Percentiles rank a stretch among this genome's conserved stretches.
Conservation (phyloP, 2,329 filamentous ascomycete genomes). For the Periconia macrospinosa region DNA sequence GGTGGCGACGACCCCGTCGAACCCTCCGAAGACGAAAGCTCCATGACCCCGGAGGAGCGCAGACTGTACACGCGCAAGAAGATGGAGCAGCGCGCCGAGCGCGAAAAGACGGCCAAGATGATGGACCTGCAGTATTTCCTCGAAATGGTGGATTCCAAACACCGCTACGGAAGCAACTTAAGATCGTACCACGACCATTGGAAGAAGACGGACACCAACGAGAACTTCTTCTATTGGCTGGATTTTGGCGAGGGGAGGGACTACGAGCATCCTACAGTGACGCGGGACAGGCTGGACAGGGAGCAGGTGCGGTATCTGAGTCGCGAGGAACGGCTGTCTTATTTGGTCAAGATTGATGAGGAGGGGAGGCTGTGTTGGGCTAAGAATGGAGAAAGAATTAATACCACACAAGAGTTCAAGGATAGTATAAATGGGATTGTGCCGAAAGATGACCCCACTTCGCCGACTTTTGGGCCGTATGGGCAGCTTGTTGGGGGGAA, state of each 20-base stretch:
- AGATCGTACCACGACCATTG: slow-evolving; percentile 81
- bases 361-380: slow-evolving; percentile 83
- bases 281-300: slow-evolving; percentile 72
- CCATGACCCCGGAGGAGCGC: slow-evolving; percentile 36
- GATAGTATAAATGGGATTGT: slow-evolving; percentile 73
- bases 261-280: slow-evolving; percentile 71
- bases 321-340: slow-evolving; percentile 77
- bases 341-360: slow-evolving; percentile 74
- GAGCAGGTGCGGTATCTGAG: slow-evolving; percentile 84
- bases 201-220: slow-evolving; percentile 73
- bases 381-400: slow-evolving; percentile 77
- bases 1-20: slow-evolving; percentile 65
- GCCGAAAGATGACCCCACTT: slow-evolving; percentile 42
- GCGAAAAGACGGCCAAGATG: slow-evolving; percentile 69
- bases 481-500: slow-evolving; percentile 23
- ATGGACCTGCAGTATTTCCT: slow-evolving; percentile 87
- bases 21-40: slow-evolving; percentile 50
- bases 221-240: slow-evolving; percentile 95
- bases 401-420: slow-evolving; percentile 73
- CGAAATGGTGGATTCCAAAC: slow-evolving; percentile 84
- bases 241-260: slow-evolving; percentile 76
- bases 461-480: slow-evolving; percentile 44
- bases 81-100: slow-evolving; percentile 56
- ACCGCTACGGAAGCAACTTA: slow-evolving; percentile 83
- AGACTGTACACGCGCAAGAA: slow-evolving; percentile 39